phyloP scores from a whole-genome alignment of 768 basidiomycete species.

The Serendipita indica region DNA sequence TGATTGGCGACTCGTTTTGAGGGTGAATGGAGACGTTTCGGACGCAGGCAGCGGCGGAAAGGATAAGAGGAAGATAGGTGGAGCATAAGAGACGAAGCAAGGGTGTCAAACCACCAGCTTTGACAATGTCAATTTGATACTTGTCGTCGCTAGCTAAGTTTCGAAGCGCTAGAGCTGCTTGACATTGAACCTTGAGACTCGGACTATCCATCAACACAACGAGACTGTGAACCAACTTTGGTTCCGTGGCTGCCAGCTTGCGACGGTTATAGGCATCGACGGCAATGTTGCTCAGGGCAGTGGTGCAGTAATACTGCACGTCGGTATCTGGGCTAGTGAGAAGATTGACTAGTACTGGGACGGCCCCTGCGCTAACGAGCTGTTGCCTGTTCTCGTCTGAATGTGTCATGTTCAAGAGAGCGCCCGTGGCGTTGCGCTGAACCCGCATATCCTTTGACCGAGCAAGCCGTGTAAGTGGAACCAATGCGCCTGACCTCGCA shows the following conservation, averaged over 20 bases:
- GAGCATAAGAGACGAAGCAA: slow-evolving; percentile 90
- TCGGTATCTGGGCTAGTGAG: slow-evolving; percentile 97
- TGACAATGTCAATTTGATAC: slow-evolving; percentile 97
- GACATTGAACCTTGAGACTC: slow-evolving; percentile 96
- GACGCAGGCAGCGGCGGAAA: slow-evolving; percentile 96
- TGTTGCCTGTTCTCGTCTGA: slow-evolving; percentile 99
- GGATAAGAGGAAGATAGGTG: slow-evolving; percentile 90
- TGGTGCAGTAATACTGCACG: slow-evolving; percentile 99
- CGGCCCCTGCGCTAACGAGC: slow-evolving; percentile 94
- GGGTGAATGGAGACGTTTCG: slow-evolving; percentile 99
- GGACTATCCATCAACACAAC: slow-evolving; percentile 94
- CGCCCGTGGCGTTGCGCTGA: slow-evolving; percentile 95
- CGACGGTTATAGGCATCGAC: slow-evolving; percentile 89
- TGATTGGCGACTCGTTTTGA: slow-evolving; percentile 96
- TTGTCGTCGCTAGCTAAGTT: slow-evolving; percentile 98
- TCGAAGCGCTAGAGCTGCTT: slow-evolving; percentile 87
- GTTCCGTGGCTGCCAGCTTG: slow-evolving; percentile 86
- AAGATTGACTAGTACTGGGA: slow-evolving; percentile 88
- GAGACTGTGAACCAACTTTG: slow-evolving; percentile 83
- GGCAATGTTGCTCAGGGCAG: slow-evolving; percentile 94
- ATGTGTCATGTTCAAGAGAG: slow-evolving; percentile 97
- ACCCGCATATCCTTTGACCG: slow-evolving; percentile 99
- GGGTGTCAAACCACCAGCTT: slow-evolving; percentile 80
- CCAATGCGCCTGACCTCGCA: slow-evolving; percentile 96
- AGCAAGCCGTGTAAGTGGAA: slow-evolving; percentile 88